These are phyloP conservation scores for Whalleya microplaca DNA, from an alignment of 2,329 filamentous ascomycete species.

Conservation along the genomic window DNA sequence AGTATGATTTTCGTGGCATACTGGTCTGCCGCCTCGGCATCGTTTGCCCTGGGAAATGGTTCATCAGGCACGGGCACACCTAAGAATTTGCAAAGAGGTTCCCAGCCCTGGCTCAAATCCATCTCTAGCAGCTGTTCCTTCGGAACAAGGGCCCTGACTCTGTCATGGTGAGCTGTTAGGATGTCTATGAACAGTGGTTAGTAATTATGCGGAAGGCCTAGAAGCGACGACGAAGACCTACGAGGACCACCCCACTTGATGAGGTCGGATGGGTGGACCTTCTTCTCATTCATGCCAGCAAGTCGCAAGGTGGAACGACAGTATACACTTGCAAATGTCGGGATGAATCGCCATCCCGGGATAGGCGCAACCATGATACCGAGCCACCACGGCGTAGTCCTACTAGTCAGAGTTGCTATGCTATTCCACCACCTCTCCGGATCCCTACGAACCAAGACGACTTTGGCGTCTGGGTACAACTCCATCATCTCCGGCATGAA, in stretches of 20 bases:
- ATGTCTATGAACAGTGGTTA: constrained; percentile 12
- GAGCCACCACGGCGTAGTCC: constrained; percentile 19
- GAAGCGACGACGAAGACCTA: background rate
- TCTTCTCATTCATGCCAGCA: constrained; percentile 16
- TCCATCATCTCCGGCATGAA: constrained; percentile 31
- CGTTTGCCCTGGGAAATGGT: constrained; percentile 31
- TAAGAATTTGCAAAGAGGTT: constrained; percentile 30
- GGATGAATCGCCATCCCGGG: constrained; percentile 25
- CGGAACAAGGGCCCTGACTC: constrained; percentile 22
- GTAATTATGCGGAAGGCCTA: background rate
- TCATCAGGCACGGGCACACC: constrained; percentile 26
- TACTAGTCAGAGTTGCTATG: constrained; percentile 16
- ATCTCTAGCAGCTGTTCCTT: constrained; percentile 29
- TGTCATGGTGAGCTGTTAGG: constrained; percentile 17
- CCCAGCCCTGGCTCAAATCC: constrained; percentile 33
- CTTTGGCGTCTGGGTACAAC: constrained; percentile 28
- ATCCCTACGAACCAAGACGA: constrained; percentile 25
- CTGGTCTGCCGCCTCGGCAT: constrained; percentile 28
- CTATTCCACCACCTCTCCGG: constrained; percentile 29
- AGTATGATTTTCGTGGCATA: constrained; percentile 22
- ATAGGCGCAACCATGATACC: constrained; percentile 19
- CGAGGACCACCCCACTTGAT: constrained; percentile 21
- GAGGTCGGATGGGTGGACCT: constrained; percentile 12
- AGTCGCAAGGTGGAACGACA: constrained; percentile 17
- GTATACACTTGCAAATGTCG: constrained; percentile 16